phyloP scores from a whole-genome alignment of 129 eudicot species.

The carrot (Daucus carota) region DH1_v3.0 NC_030384.2:49120001-49120500 shows the following conservation, averaged over 20 bases:
- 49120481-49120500: conserved; percentile 8
- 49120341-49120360: conserved; percentile 1
- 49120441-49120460: conserved; percentile 8
- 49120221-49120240: neutral
- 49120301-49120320: neutral
- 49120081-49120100: neutral
- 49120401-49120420: neutral
- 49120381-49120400: neutral
- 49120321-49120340: conserved; percentile 13
- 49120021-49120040: neutral
- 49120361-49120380: conserved; percentile 13
- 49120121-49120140: conserved; percentile 5
- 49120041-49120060: neutral
- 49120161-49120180: neutral
- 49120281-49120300: neutral
- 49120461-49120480: neutral
- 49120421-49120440: conserved; percentile 4
- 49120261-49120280: neutral
- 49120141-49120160: neutral
- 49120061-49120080: neutral
- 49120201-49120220: neutral
- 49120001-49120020: neutral
- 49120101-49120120: conserved; percentile 9
- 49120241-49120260: conserved; percentile 6
- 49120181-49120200: conserved; percentile 12